Evolutionary conservation across 768 basidiomycete genomes (phyloP).

Genomic region (Mycena polygramma): DNA sequence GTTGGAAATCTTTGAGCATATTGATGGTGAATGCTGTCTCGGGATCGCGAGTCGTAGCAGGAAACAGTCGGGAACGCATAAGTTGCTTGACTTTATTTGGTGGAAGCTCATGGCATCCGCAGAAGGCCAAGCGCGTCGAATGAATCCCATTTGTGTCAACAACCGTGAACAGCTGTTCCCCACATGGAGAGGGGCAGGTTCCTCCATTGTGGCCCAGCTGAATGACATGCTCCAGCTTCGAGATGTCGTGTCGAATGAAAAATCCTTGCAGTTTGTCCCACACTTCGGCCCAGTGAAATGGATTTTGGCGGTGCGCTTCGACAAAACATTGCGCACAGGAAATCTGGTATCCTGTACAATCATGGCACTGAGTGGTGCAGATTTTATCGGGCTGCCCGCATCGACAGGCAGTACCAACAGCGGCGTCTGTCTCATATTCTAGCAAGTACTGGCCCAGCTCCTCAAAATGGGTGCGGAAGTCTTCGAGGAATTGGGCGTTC

Average conservation of each 20-base stretch:
- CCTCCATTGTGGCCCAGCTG: not conserved
- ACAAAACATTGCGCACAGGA: not conserved
- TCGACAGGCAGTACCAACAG: not conserved
- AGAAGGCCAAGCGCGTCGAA: too few species aligned
- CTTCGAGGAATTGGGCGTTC: not conserved
- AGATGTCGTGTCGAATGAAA: not conserved
- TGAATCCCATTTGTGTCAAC: too few species aligned
- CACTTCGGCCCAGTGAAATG: constrained; percentile 1
- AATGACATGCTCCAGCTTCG: not conserved
- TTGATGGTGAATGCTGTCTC: constrained; percentile 11
- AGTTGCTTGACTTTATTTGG: too few species aligned
- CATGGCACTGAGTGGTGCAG: not conserved
- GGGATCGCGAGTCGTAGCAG: not conserved
- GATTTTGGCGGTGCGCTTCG: not conserved
- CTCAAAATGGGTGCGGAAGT: constrained; percentile 4
- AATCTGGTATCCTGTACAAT: not conserved
- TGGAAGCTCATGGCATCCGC: too few species aligned
- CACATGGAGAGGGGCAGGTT: too few species aligned
- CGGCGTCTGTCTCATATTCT: constrained; percentile 1
- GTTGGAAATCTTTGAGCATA: not conserved
- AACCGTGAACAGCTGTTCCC: too few species aligned
- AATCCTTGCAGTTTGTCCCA: not conserved
- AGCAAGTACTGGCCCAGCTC: not conserved
- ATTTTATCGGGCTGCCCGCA: not conserved
- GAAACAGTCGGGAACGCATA: constrained; percentile 3